These are phyloP conservation scores for Roridomyces roridus DNA, from an alignment of 768 basidiomycete species.

Conservation along the genomic window DNA sequence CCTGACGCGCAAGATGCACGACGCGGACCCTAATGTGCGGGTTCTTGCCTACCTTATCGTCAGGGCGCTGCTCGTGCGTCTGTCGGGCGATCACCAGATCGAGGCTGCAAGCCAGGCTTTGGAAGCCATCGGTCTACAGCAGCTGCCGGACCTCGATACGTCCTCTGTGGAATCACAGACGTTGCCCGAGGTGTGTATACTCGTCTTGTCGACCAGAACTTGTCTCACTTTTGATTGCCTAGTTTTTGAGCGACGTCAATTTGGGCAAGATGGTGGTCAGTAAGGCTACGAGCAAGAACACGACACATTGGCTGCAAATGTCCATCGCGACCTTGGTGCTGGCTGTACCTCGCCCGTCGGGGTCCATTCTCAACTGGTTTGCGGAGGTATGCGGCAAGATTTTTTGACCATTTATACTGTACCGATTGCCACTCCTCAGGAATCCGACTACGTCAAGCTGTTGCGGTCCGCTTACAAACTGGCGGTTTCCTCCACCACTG, in stretches of 20 bases:
- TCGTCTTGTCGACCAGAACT: background rate
- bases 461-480: slow-evolving; percentile 70
- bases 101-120: slow-evolving; percentile 57
- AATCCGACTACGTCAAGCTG: slow-evolving; percentile 56
- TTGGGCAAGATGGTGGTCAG: slow-evolving; percentile 56
- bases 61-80: slow-evolving; percentile 61
- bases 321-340: slow-evolving; percentile 60
- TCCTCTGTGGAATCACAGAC: slow-evolving; percentile 35
- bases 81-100: slow-evolving; percentile 66
- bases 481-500: slow-evolving; percentile 60
- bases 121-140: slow-evolving; percentile 49
- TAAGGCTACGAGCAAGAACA: slow-evolving; percentile 67
- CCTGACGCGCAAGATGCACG: slow-evolving; percentile 59
- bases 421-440: background rate
- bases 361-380: slow-evolving; percentile 59
- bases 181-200: slow-evolving; percentile 37
- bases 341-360: slow-evolving; percentile 51
- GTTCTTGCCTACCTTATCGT: slow-evolving; percentile 66
- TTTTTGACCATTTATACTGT: background rate
- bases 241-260: slow-evolving; percentile 53
- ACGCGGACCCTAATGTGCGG: slow-evolving; percentile 56
- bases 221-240: background rate
- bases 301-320: slow-evolving; percentile 62
- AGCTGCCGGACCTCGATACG: slow-evolving; percentile 54
- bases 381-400: slow-evolving; percentile 38